Percentiles rank a stretch among this genome's conserved stretches.
Evolutionary conservation across 1,284 basidiomycete genomes (phyloP).

Genomic region (Microstroma glucosiphilum): DNA sequence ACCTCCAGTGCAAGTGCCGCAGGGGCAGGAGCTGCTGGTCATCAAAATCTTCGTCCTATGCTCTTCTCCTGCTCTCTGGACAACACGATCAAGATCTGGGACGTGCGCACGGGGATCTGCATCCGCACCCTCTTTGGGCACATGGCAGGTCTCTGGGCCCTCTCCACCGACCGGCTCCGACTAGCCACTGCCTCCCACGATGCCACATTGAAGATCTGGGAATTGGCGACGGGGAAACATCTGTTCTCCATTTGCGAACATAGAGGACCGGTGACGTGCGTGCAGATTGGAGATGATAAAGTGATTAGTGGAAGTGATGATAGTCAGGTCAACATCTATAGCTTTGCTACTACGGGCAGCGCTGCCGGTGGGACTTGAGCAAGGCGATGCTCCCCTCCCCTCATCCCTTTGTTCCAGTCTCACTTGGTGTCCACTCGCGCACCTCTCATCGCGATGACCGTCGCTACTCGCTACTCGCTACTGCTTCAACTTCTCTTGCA

Average conservation of each 20-base stretch:
- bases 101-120: conserved; percentile 76
- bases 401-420: too few relatives aligned
- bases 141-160: conserved; percentile 86
- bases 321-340: conserved; percentile 58
- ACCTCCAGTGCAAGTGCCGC: background rate
- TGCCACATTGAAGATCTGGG: conserved; percentile 84
- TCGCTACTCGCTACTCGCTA: too few relatives aligned
- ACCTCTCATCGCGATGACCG: too few relatives aligned
- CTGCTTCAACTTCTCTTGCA: too few relatives aligned
- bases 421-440: too few relatives aligned
- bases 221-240: conserved; percentile 78
- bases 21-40: background rate
- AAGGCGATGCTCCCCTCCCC: too few relatives aligned
- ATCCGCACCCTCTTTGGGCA: conserved; percentile 86
- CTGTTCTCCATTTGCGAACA: conserved; percentile 88
- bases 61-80: conserved; percentile 86
- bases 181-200: conserved; percentile 89
- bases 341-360: conserved; percentile 22
- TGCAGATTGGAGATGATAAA: conserved; percentile 87
- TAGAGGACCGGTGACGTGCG: conserved; percentile 83
- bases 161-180: conserved; percentile 84
- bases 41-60: conserved; percentile 54
- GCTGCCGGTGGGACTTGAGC: too few relatives aligned
- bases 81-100: conserved; percentile 95
- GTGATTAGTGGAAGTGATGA: conserved; percentile 92